A percentile compares a stretch with the other conserved stretches of the same genome.
These are phyloP conservation scores for Heliamphora exappendiculata DNA, from an alignment of 148 eudicot species.

Conservation along the genomic window DNA sequence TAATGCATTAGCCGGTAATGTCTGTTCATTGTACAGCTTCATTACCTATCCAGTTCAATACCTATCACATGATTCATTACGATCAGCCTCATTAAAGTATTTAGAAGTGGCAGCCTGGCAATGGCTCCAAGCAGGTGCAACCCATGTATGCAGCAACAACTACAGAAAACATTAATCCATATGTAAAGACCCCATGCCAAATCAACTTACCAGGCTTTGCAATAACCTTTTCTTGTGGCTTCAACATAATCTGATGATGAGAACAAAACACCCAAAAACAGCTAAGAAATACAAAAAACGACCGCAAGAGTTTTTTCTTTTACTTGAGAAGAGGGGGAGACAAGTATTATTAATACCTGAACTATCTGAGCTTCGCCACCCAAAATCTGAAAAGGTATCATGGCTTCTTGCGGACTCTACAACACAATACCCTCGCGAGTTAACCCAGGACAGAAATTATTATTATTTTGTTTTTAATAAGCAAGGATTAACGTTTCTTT, in stretches of 20 bases:
- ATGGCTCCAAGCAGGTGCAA: background rate
- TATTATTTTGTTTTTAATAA: background rate
- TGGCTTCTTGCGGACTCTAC: slow-evolving; percentile 90
- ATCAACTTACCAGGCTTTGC: slow-evolving; percentile 72
- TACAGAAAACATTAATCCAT: background rate
- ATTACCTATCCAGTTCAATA: too few relatives aligned
- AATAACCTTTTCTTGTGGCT: slow-evolving; percentile 74
- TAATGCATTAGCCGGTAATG: too few relatives aligned
- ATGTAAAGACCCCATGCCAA: background rate
- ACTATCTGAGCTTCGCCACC: slow-evolving; percentile 99
- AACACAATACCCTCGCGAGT: slow-evolving; percentile 11
- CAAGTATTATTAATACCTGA: slow-evolving; percentile 46
- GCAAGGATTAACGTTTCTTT: background rate
- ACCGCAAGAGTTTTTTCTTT: background rate
- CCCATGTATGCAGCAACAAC: background rate
- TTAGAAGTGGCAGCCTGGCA: background rate
- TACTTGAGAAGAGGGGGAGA: background rate
- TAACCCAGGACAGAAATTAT: slow-evolving; percentile 4
- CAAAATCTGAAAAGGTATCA: slow-evolving; percentile 85
- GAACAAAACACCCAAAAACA: slow-evolving; percentile 8
- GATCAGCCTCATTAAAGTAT: background rate
- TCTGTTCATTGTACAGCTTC: too few relatives aligned
- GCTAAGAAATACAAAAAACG: background rate
- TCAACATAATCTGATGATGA: slow-evolving; percentile 70
- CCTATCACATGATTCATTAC: too few relatives aligned